phyloP scores from a whole-genome alignment of 192 early-diverging fungal genomes.

The Irineochytrium annulatum region DNA sequence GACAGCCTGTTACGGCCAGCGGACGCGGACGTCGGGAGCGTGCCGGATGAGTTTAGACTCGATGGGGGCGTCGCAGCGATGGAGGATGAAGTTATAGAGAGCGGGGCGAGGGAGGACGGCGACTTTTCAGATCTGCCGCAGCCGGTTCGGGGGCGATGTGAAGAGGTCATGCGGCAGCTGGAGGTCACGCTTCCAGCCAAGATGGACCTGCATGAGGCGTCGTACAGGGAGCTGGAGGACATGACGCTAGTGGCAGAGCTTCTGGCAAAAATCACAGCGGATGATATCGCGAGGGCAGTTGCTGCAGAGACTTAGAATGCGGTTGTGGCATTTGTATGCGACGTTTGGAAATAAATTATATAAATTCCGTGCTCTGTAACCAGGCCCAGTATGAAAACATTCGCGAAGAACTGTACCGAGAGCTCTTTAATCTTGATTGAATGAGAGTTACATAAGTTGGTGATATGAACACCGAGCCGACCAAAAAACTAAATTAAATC shows the following conservation, averaged over 20 bases:
- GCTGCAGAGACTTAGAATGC: too few relatives aligned
- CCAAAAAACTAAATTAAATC: too few relatives aligned
- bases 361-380: too few relatives aligned
- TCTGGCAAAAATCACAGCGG: neutral
- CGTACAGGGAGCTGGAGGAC: slow-evolving; percentile 1
- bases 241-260: neutral
- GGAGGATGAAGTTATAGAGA: neutral
- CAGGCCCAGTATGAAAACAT: too few relatives aligned
- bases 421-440: too few relatives aligned
- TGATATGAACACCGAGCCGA: too few relatives aligned
- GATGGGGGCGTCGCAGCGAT: neutral
- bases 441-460: too few relatives aligned
- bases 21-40: neutral
- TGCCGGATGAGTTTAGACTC: neutral
- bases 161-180: neutral
- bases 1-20: neutral
- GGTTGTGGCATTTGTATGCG: too few relatives aligned
- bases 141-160: neutral
- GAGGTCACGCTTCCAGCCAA: neutral
- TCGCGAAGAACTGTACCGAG: too few relatives aligned
- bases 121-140: too few relatives aligned
- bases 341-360: too few relatives aligned
- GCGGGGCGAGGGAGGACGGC: neutral
- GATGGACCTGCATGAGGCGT: neutral
- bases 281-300: neutral